Percentiles rank a stretch among this genome's conserved stretches.
Conservation (phyloP, 2,329 filamentous ascomycete genomes). For the Sporothrix globosa region DNA sequence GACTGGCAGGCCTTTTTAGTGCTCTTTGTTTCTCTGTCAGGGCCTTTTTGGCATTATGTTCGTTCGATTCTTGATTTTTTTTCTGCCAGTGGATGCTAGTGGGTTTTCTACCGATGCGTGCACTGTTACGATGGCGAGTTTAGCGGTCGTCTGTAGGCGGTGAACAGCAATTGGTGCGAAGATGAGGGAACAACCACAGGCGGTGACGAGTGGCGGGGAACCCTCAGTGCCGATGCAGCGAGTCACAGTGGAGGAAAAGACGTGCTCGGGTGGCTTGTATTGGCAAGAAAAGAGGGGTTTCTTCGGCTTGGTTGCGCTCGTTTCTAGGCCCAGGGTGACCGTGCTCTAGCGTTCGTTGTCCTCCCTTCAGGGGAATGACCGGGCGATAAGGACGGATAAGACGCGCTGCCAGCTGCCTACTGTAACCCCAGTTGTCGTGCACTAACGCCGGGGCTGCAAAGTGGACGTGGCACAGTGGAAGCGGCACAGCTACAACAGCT, state of each 20-base stretch:
- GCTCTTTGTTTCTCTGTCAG: neutral
- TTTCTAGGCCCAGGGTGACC: no score
- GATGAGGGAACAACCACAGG: neutral
- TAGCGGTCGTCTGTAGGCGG: neutral
- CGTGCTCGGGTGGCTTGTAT: neutral
- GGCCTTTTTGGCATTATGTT: neutral
- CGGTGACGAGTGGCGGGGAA: slow-evolving; percentile 20
- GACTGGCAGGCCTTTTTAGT: neutral
- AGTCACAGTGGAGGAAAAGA: neutral
- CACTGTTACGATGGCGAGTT: neutral
- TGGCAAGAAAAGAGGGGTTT: slow-evolving; percentile 1
- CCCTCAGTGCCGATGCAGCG: neutral
- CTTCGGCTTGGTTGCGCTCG: no score
- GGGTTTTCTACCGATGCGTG: no score
- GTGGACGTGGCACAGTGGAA: no score
- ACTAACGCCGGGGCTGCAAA: no score
- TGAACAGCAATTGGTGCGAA: slow-evolving; percentile 3
- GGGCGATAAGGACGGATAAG: slow-evolving; percentile 13
- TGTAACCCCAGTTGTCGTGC: no score
- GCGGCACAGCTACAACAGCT: no score
- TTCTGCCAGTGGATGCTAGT: no score
- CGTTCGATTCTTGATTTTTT: neutral
- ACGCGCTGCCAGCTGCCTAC: no score
- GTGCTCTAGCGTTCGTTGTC: neutral
- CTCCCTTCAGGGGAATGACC: neutral